These are phyloP conservation scores for Xylaria hypoxylon DNA, from an alignment of 2,329 filamentous ascomycete genomes.

Conservation along the genomic window DNA sequence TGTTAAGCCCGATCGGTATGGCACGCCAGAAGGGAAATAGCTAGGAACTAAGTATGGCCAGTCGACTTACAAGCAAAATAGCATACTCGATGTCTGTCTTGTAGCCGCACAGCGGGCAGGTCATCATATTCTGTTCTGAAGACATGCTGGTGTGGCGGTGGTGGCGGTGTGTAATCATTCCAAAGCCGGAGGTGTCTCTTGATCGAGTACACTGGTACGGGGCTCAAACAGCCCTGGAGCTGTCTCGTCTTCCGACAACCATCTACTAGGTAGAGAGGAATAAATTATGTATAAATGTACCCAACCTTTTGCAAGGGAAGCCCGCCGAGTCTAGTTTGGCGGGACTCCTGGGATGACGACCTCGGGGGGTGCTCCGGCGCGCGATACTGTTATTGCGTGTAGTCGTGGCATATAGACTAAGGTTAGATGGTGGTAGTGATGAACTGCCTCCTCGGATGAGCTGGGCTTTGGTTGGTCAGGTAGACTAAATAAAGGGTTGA, in stretches of 20 bases:
- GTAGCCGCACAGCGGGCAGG: conserved; percentile 57
- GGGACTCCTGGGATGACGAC: conserved; percentile 1
- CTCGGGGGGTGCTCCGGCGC: conserved; percentile 4
- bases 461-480: conserved; percentile 14
- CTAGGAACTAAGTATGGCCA: background rate
- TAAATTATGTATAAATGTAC: background rate
- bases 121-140: conserved; percentile 28
- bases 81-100: conserved; percentile 52
- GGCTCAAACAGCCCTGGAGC: background rate
- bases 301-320: background rate
- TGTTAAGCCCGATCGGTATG: background rate
- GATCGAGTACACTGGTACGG: background rate
- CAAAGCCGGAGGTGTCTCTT: background rate
- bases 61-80: conserved; percentile 52
- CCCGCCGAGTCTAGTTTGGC: background rate
- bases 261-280: background rate
- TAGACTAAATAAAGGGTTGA: conserved; percentile 4
- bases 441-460: conserved; percentile 9
- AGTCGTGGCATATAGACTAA: conserved; percentile 19
- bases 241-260: background rate
- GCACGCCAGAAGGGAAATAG: background rate
- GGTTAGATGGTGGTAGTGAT: background rate
- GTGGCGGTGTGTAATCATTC: background rate
- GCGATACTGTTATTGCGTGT: conserved; percentile 21
- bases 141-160: conserved; percentile 22